These are phyloP conservation scores for Phaeosphaeria sp. DNA, from an alignment of 2,329 filamentous ascomycete species.

Conservation along the genomic window DNA sequence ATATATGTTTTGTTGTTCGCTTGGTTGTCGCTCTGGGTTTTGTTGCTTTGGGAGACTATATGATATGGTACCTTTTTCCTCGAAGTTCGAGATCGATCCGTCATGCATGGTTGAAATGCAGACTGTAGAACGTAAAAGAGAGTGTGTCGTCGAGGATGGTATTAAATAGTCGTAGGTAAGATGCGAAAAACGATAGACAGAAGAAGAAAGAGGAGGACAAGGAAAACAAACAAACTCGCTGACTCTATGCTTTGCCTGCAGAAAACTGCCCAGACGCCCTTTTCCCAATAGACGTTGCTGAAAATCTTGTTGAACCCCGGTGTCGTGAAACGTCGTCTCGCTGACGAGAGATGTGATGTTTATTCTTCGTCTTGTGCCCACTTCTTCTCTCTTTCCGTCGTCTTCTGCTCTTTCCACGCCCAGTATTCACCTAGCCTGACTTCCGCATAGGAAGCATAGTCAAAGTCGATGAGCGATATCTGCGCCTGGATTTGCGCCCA, in stretches of 20 bases:
- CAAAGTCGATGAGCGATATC: conserved; percentile 95
- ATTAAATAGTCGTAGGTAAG: background rate
- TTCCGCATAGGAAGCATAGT: conserved; percentile 92
- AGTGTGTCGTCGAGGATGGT: background rate
- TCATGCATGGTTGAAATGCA: conserved; percentile 8
- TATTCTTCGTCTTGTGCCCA: conserved; percentile 69
- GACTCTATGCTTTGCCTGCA: background rate
- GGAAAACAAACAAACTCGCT: background rate
- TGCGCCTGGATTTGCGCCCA: conserved; percentile 95
- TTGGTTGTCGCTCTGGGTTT: background rate
- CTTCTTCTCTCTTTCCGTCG: conserved; percentile 77
- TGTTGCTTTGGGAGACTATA: background rate
- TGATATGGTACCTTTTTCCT: background rate
- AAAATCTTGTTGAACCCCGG: background rate
- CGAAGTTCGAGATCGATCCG: background rate
- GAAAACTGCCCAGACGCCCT: background rate
- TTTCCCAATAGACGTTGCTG: background rate
- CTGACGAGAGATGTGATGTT: background rate
- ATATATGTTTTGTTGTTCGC: background rate
- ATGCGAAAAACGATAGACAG: background rate
- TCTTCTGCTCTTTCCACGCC: conserved; percentile 79
- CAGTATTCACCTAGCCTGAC: conserved; percentile 87
- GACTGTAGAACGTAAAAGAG: background rate
- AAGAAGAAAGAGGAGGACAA: background rate
- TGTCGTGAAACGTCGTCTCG: background rate